A percentile compares a stretch with the other conserved stretches of the same genome.
Evolutionary conservation across 257 asterid species (phyloP).

Genomic region (Schizonepeta tenuifolia): DNA sequence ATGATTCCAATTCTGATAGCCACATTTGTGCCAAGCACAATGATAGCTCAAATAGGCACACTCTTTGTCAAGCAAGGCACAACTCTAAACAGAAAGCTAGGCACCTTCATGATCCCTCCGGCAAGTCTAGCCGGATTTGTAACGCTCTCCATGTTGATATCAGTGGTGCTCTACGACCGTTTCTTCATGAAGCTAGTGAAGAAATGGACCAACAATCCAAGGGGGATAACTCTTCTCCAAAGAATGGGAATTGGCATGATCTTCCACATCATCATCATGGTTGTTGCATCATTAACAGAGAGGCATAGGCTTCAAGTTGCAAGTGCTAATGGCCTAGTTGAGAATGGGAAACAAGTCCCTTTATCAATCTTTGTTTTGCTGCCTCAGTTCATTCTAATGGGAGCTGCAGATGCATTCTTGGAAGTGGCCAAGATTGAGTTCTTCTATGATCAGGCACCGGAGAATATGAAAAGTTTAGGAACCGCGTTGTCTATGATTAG

Average conservation of each 20-base stretch:
- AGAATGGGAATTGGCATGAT: conserved; percentile 86
- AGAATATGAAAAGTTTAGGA: conserved; percentile 88
- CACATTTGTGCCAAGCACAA: conserved; percentile 75
- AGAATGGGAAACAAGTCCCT: conserved; percentile 56
- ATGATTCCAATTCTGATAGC: conserved; percentile 71
- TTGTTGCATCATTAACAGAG: conserved; percentile 61
- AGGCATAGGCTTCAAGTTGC: conserved; percentile 63
- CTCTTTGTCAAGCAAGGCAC: conserved; percentile 84
- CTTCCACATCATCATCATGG: conserved; percentile 68
- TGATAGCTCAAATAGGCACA: conserved; percentile 72
- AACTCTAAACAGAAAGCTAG: conserved; percentile 56
- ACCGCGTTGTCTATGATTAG: conserved; percentile 69
- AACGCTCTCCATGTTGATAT: conserved; percentile 71
- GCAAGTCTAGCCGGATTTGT: conserved; percentile 77
- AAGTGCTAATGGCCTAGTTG: conserved; percentile 43
- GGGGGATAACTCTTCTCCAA: conserved; percentile 78
- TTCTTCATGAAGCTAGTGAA: conserved; percentile 44
- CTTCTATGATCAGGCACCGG: conserved; percentile 90
- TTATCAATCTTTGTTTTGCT: conserved; percentile 62
- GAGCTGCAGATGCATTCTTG: conserved; percentile 78
- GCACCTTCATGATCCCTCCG: conserved; percentile 70
- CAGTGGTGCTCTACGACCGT: conserved; percentile 71
- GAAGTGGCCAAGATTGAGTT: conserved; percentile 81
- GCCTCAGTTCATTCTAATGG: conserved; percentile 83
- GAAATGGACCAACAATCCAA: conserved; percentile 71